Percentiles rank a stretch among this genome's conserved stretches.
phyloP scores from a whole-genome alignment of 116 monocot genomes.

The Iris pallida region DNA sequence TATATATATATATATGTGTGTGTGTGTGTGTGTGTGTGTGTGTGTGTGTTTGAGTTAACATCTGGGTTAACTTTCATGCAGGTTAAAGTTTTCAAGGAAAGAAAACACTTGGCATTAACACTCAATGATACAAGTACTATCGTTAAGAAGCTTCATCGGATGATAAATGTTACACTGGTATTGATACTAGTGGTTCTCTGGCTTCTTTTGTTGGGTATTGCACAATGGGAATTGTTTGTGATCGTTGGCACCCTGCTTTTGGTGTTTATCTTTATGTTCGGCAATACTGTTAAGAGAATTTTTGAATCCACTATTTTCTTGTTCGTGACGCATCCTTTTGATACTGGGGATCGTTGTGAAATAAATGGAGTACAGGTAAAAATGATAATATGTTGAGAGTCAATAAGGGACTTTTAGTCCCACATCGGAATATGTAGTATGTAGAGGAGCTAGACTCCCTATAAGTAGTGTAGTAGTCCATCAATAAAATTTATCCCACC shows the following conservation, averaged over 20 bases:
- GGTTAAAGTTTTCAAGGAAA: constrained; percentile 73
- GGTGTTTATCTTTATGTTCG: constrained; percentile 55
- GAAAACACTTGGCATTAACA: constrained; percentile 64
- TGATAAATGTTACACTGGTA: constrained; percentile 50
- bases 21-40: too few species aligned
- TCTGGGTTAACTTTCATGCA: constrained; percentile 21
- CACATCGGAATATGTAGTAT: too few species aligned
- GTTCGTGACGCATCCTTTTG: constrained; percentile 76
- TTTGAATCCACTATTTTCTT: constrained; percentile 73
- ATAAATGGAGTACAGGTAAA: too few species aligned
- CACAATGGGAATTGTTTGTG: constrained; percentile 54
- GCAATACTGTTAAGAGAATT: constrained; percentile 58
- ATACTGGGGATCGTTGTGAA: constrained; percentile 76
- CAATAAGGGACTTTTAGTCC: too few species aligned
- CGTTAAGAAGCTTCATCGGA: constrained; percentile 64
- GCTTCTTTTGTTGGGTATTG: constrained; percentile 63
- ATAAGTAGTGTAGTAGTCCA: too few species aligned
- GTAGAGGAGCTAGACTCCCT: too few species aligned
- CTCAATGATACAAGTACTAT: constrained; percentile 82
- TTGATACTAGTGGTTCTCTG: constrained; percentile 49
- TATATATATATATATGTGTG: too few species aligned
- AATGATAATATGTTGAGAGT: too few species aligned
- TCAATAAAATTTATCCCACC: too few species aligned
- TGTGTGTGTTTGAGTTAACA: too few species aligned
- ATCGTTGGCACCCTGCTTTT: constrained; percentile 62